Percentiles rank a stretch among this genome's conserved stretches.
These are phyloP conservation scores for Colletotrichum shisoi DNA, from an alignment of 2,329 filamentous ascomycete genomes.

Conservation along the genomic window DNA sequence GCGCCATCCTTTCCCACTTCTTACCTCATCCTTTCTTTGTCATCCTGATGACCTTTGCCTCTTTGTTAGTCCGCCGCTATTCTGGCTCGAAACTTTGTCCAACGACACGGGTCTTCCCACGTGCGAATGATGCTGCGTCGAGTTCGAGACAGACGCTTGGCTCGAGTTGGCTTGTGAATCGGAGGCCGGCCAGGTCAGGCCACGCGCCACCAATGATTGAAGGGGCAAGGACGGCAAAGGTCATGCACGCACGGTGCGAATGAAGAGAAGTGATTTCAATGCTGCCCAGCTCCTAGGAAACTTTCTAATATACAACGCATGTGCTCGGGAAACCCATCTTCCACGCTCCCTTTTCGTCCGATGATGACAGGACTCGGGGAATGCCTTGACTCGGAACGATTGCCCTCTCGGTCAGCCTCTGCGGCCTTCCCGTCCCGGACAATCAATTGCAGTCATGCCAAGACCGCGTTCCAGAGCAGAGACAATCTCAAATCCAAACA, in stretches of 20 bases:
- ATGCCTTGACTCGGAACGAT: background rate
- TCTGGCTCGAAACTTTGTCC: background rate
- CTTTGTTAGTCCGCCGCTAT: background rate
- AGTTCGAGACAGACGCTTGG: background rate
- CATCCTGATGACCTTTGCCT: background rate
- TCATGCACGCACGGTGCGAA: background rate
- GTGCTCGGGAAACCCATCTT: constrained; percentile 24
- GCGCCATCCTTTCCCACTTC: background rate
- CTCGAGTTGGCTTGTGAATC: background rate
- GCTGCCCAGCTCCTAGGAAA: constrained; percentile 30
- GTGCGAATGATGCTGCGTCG: background rate
- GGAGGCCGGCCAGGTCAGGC: background rate
- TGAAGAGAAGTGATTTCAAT: constrained; percentile 37
- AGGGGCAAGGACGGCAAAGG: background rate
- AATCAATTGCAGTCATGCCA: constrained; percentile 1
- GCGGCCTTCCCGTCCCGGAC: constrained; percentile 10
- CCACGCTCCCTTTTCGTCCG: background rate
- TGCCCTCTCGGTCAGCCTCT: constrained; percentile 5
- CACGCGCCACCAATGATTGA: background rate
- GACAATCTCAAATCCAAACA: constrained; percentile 23
- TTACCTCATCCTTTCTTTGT: constrained; percentile 24
- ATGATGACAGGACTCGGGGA: background rate
- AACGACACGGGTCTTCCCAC: background rate
- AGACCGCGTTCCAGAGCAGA: constrained; percentile 28
- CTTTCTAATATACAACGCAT: constrained; percentile 30